Evolutionary conservation across 176 grass and related monocot species (phyloP), one percentile per base, ranked within the genome.

Genomic region (Avena sativa): DNA sequence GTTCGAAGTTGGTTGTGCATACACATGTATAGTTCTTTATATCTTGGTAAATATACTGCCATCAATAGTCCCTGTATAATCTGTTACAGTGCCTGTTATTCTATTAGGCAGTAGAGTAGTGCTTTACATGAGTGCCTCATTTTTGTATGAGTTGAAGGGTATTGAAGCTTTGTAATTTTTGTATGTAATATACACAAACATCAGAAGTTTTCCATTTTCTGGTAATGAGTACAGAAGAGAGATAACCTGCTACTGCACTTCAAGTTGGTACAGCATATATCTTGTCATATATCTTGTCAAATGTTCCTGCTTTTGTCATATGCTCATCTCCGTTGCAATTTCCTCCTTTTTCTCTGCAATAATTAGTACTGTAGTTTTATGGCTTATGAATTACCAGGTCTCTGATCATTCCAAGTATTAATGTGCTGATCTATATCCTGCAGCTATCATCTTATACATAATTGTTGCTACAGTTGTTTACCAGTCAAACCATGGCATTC

Each of bases 181-280:
- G 26, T 82, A 26, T 51, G 20, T 68, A 51, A 12, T 19, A 69
- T 64, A 51, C 26, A 36, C 62, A n/a, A 61, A 75, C 53, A 71
- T 12, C 12, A 83, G 28, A 56, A 82, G 48, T 67, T 82, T 82
- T 4, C 65, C 47, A 53, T 83, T 43, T 70, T 43, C 40, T 12
- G 52, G 34, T 26, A 83, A 58, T 83, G 67, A 46, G 64, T 83
- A 83, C 49, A 80, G 43, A 83, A 43, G 51, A 58, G 32, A 83
- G 50, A 28, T 52, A 57, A 44, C 58, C 66, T 59, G 4, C 20
- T 28, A 26, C 3, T 58, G 64, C 12, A 82, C 50, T 83, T 83
- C 26, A 58, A 83, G 66, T 83, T 83, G 64, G 16, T 72, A 59
- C 51, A 69, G 12, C 62, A 70, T 69, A 34, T 40, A 82, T 53